Conservation (phyloP, 768 basidiomycete genomes). For the Boletus pseudo-olivaceus region DNA sequence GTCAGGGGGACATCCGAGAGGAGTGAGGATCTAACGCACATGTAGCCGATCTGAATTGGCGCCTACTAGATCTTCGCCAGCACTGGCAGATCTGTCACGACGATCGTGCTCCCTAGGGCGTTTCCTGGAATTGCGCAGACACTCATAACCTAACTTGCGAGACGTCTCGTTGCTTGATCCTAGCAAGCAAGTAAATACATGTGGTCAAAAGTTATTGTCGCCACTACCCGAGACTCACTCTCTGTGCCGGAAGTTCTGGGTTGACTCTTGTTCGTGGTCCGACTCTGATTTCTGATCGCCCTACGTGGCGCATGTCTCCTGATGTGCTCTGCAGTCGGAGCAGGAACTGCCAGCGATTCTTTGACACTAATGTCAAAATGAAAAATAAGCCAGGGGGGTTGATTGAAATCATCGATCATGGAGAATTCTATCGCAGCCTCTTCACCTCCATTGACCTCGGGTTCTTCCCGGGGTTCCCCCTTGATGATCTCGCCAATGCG, state of each 20-base stretch:
- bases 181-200: not conserved
- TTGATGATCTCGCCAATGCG: constrained; percentile 12
- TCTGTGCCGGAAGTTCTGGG: not conserved
- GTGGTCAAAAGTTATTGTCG: not conserved
- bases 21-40: not conserved
- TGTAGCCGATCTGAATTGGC: not conserved
- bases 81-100: not conserved
- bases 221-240: not conserved
- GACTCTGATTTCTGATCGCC: not conserved
- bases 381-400: constrained; percentile 13
- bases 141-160: not conserved
- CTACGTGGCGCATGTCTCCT: not conserved
- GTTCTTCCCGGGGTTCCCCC: not conserved
- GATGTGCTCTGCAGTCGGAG: not conserved
- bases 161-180: not conserved
- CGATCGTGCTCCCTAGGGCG: not conserved
- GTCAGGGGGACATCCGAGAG: not conserved
- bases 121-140: not conserved
- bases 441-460: not conserved
- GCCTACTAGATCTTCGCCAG: not conserved
- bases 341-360: not conserved
- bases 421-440: not conserved
- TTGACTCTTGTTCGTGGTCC: not conserved
- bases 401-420: constrained; percentile 14
- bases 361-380: constrained; percentile 6